Evolutionary conservation across 495 filamentous ascomycete genomes (phyloP).

Genomic region (Penicillium nucicola): DNA sequence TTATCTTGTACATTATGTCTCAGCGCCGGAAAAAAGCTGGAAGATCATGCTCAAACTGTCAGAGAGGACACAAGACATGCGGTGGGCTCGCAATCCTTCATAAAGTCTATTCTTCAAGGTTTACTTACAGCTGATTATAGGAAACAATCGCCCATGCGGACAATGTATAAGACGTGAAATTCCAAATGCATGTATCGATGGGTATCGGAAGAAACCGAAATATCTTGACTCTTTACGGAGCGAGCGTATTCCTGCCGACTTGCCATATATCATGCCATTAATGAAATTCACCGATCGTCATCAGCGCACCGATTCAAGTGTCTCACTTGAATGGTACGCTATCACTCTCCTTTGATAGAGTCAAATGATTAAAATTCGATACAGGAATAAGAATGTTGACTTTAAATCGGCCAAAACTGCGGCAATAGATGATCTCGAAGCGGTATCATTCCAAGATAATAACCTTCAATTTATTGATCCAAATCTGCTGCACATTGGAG

Average conservation of each 20-base stretch:
- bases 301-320: too few relatives aligned
- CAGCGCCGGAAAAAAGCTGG: conserved; percentile 3
- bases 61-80: conserved; percentile 9
- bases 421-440: too few relatives aligned
- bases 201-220: conserved; percentile 10
- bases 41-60: conserved; percentile 8
- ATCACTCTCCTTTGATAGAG: too few relatives aligned
- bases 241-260: neutral
- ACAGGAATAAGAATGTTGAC: neutral
- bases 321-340: neutral
- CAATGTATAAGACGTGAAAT: conserved; percentile 5
- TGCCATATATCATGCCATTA: neutral
- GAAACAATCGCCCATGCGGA: conserved; percentile 11
- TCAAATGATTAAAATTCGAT: neutral
- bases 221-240: neutral
- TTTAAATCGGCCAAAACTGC: neutral
- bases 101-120: neutral
- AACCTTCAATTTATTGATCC: conserved; percentile 4
- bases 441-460: too few relatives aligned
- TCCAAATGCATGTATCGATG: conserved; percentile 7
- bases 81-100: neutral
- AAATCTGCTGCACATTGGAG: neutral
- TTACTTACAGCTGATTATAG: neutral
- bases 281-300: neutral
- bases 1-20: neutral